A percentile compares a stretch with the other conserved stretches of the same genome.
These are phyloP conservation scores for Geosmithia flava DNA, from an alignment of 2,329 filamentous ascomycete species.

Conservation along the genomic window DNA sequence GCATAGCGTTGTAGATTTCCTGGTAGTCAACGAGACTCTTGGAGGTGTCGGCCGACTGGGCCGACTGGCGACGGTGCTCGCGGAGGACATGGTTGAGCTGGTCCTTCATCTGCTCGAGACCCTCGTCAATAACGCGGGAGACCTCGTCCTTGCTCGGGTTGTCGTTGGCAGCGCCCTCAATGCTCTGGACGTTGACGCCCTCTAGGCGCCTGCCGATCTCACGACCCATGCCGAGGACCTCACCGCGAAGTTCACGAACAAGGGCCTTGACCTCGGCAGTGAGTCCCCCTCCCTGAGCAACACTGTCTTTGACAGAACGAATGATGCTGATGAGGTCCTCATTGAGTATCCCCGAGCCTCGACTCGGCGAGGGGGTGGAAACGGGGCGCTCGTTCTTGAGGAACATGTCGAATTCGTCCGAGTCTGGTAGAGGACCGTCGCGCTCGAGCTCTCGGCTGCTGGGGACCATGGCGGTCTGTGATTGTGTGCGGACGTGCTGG, in stretches of 20 bases:
- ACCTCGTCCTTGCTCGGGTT: constrained; percentile 56
- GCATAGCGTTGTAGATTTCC: constrained; percentile 77
- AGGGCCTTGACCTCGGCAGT: constrained; percentile 87
- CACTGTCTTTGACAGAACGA: constrained; percentile 80
- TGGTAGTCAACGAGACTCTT: constrained; percentile 58
- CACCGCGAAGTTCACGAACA: constrained; percentile 78
- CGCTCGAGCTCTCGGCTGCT: constrained; percentile 5
- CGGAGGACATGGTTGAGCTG: constrained; percentile 72
- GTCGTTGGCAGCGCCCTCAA: constrained; percentile 26
- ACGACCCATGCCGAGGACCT: constrained; percentile 88
- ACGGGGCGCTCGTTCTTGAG: constrained; percentile 28
- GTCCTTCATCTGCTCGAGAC: constrained; percentile 68
- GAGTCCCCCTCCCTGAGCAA: constrained; percentile 75
- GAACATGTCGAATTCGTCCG: constrained; percentile 22
- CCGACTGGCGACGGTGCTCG: constrained; percentile 60
- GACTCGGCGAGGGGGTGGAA: constrained; percentile 26
- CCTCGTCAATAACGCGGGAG: constrained; percentile 64
- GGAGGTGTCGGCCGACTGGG: constrained; percentile 48
- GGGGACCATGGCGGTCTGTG: constrained; percentile 28
- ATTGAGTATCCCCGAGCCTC: constrained; percentile 45
- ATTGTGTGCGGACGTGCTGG: constrained; percentile 26
- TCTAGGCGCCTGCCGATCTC: constrained; percentile 83
- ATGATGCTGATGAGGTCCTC: constrained; percentile 78
- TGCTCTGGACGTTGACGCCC: constrained; percentile 38
- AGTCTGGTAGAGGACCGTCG: background rate